Evolutionary conservation across 2,329 filamentous ascomycete genomes (phyloP), one percentile per base, ranked within the genome.

Genomic region (Clathrospora elynae): DNA sequence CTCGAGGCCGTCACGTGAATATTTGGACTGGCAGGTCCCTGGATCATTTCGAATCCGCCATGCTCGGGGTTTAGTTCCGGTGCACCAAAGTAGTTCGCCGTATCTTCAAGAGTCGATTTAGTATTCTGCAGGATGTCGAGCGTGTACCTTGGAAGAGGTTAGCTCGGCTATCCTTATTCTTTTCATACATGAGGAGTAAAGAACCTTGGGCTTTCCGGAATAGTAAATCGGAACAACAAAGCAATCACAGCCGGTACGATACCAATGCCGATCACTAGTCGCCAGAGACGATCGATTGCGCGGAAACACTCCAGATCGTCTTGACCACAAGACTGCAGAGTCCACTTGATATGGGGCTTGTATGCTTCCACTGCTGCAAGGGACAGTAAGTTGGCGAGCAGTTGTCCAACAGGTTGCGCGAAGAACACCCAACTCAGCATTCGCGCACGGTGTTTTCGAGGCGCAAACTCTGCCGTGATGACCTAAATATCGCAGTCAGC

Each of bases 341-440:
- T 35, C 11, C 49, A 38, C 11, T 57, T 59, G 14, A 67, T 64
- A 31, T 53, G 49, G 1, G 59, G 55, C 19, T 53, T 48, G 32
- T 63, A 66, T 2, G 44, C 57, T 35, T 58, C 51, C 6, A 70
- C 59, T 20, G 58, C 57, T 7, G 57, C 60, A 12, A 65, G 25
- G 6, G 64, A 65, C 3, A 67, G 49, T 6, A 67, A 53, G 26
- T 64, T 66, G 30, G 61, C 61, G 13, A 66, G 52, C 7, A 63
- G 45, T 34, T 73, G 72, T 4, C 72, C 72, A 12, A 74, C 52
- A 3, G 71, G 70, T 33, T 74, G 72, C 41, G 72, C 72, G 25
- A 73, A 62, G 50, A 74, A 74, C 1, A 74, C 69, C 38, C 66
- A 65, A 19, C 64, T 62, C 46, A 74, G 47, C 71, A 74, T 73